Conservation (phyloP, 179 eudicot genomes). For the Beta corolliflora region DNA sequence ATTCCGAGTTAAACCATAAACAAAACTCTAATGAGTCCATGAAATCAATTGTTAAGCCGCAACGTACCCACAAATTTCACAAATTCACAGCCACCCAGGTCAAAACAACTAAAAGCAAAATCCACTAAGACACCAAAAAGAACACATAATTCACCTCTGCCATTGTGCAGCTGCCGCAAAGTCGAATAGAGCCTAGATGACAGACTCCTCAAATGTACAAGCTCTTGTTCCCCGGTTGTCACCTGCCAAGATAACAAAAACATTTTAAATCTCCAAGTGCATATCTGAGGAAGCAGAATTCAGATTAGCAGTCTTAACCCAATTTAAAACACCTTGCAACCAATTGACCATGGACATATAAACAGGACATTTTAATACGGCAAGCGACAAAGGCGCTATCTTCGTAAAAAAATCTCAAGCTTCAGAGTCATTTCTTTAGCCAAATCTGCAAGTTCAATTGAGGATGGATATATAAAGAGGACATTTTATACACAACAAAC, state of each 20-base stretch:
- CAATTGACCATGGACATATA: background rate
- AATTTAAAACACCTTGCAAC: constrained; percentile 4
- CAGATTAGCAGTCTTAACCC: background rate
- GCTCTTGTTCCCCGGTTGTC: constrained; percentile 35
- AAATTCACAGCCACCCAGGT: background rate
- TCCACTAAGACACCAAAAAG: background rate
- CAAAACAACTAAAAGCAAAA: constrained; percentile 11
- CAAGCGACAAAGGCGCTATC: background rate
- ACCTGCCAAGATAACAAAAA: constrained; percentile 36
- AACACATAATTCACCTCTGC: constrained; percentile 42
- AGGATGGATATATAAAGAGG: too few relatives aligned
- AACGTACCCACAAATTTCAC: background rate
- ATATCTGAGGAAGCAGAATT: background rate
- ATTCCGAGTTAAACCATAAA: background rate
- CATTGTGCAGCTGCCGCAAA: constrained; percentile 37
- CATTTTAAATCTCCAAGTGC: constrained; percentile 10
- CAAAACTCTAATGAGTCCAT: background rate
- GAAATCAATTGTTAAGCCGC: too few relatives aligned
- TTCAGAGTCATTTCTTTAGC: too few relatives aligned
- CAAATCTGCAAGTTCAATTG: too few relatives aligned
- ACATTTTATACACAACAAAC: too few relatives aligned
- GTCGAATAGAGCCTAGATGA: constrained; percentile 39
- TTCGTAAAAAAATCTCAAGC: too few relatives aligned
- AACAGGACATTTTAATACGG: background rate
- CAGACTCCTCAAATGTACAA: constrained; percentile 40